phyloP scores from a whole-genome alignment of 495 filamentous ascomycete species.

The Penicillium desertorum region DNA sequence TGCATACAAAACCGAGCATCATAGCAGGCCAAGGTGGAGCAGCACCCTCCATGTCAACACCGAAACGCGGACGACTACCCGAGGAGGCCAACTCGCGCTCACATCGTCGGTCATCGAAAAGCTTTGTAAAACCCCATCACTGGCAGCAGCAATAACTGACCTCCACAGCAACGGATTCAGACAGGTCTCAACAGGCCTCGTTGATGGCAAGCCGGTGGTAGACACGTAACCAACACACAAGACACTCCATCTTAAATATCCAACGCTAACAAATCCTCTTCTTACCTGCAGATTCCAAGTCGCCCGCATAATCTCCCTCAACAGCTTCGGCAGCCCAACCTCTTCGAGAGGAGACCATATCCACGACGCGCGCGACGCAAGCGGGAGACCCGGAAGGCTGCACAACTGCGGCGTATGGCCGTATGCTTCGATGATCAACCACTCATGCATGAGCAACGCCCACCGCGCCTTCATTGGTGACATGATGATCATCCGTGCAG shows the following conservation, averaged over 20 bases:
- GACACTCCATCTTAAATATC: background rate
- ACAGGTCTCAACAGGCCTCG: background rate
- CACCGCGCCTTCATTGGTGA: slow-evolving; percentile 57
- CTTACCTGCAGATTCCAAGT: background rate
- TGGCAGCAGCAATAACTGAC: slow-evolving; percentile 32
- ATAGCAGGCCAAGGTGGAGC: background rate
- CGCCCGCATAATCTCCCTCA: background rate
- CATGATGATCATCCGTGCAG: slow-evolving; percentile 55
- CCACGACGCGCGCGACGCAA: background rate
- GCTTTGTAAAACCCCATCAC: slow-evolving; percentile 48
- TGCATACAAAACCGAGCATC: slow-evolving; percentile 21
- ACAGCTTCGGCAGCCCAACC: background rate
- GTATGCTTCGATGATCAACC: slow-evolving; percentile 54
- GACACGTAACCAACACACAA: background rate
- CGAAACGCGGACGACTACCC: slow-evolving; percentile 19
- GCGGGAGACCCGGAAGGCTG: background rate
- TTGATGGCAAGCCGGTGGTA: background rate
- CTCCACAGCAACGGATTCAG: background rate
- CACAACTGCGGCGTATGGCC: slow-evolving; percentile 50
- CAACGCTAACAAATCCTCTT: background rate
- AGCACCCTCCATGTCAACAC: slow-evolving; percentile 33
- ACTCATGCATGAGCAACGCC: slow-evolving; percentile 51
- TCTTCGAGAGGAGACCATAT: background rate
- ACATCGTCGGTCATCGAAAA: slow-evolving; percentile 41
- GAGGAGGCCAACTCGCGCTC: slow-evolving; percentile 38